These are phyloP conservation scores for Calonectria crousiana DNA, from an alignment of 2,329 filamentous ascomycete genomes.

Conservation along the genomic window DNA sequence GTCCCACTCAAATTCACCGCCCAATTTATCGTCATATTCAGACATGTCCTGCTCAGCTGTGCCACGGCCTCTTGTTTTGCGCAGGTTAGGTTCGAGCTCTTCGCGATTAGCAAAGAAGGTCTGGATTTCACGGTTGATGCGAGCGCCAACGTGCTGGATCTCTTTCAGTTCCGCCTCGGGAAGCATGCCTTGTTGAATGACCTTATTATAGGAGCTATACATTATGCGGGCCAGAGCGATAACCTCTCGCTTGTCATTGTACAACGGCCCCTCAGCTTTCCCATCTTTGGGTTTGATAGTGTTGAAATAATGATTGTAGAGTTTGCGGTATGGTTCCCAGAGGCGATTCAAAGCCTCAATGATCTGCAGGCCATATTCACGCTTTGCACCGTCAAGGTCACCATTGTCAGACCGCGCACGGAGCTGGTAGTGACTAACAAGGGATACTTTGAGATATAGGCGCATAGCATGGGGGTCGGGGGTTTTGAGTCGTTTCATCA, in stretches of 20 bases:
- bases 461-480: slow-evolving; percentile 66
- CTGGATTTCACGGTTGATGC: slow-evolving; percentile 54
- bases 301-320: slow-evolving; percentile 53
- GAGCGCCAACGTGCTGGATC: slow-evolving; percentile 49
- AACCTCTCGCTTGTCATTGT: slow-evolving; percentile 55
- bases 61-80: slow-evolving; percentile 32
- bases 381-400: slow-evolving; percentile 51
- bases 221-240: slow-evolving; percentile 60
- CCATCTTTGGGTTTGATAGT: slow-evolving; percentile 36
- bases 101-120: slow-evolving; percentile 51
- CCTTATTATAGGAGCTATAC: slow-evolving; percentile 59
- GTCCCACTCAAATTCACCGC: slow-evolving; percentile 49
- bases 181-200: slow-evolving; percentile 56
- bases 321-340: slow-evolving; percentile 61
- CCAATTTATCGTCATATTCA: slow-evolving; percentile 24
- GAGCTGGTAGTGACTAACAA: slow-evolving; percentile 59
- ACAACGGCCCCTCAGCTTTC: slow-evolving; percentile 42
- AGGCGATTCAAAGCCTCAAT: slow-evolving; percentile 62
- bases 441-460: slow-evolving; percentile 68
- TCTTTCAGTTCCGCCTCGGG: slow-evolving; percentile 48
- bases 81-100: slow-evolving; percentile 48
- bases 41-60: slow-evolving; percentile 38
- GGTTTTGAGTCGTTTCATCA: slow-evolving; percentile 57
- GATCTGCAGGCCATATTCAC: slow-evolving; percentile 64
- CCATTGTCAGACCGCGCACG: slow-evolving; percentile 47